These are phyloP conservation scores for Tilletiaria anomala DNA, from an alignment of 1,284 basidiomycete genomes.

Conservation along the genomic window DNA sequence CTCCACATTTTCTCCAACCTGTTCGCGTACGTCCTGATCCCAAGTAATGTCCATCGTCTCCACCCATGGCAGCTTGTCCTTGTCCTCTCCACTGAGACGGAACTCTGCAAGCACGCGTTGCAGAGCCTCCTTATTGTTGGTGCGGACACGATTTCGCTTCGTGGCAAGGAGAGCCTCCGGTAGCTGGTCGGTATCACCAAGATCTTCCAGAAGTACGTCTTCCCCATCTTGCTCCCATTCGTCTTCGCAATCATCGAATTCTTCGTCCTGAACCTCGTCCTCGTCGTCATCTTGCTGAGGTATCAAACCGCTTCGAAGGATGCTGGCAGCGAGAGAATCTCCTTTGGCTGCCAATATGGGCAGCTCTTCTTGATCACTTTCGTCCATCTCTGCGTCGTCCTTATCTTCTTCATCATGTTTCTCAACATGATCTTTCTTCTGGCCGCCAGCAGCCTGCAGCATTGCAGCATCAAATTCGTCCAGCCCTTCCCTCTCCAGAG, in stretches of 20 bases:
- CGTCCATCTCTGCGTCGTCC: slow-evolving; percentile 3
- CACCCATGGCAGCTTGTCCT: slow-evolving; percentile 28
- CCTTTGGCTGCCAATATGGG: slow-evolving; percentile 7
- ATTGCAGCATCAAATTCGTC: slow-evolving; percentile 19
- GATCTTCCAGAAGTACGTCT: slow-evolving; percentile 6
- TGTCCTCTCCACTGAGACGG: slow-evolving; percentile 7
- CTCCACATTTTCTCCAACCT: slow-evolving; percentile 53
- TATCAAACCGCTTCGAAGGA: slow-evolving; percentile 29
- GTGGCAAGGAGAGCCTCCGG: slow-evolving; percentile 20
- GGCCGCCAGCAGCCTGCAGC: slow-evolving; percentile 9
- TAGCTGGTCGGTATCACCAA: slow-evolving; percentile 11
- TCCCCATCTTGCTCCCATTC: too few relatives aligned
- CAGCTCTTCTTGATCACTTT: slow-evolving; percentile 5
- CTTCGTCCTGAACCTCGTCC: slow-evolving; percentile 16
- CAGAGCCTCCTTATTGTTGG: slow-evolving; percentile 30
- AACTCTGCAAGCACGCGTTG: slow-evolving; percentile 24
- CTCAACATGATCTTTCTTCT: slow-evolving; percentile 7
- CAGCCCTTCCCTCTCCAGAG: slow-evolving; percentile 31
- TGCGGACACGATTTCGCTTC: slow-evolving; percentile 25
- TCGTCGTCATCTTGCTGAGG: slow-evolving; percentile 17
- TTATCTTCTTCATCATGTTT: slow-evolving; percentile 6
- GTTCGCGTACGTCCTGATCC: slow-evolving; percentile 25
- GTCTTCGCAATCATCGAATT: slow-evolving; percentile 11
- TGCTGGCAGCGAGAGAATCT: slow-evolving; percentile 27
- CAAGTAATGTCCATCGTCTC: slow-evolving; percentile 31